Percentiles rank a stretch among this genome's conserved stretches.
These are phyloP conservation scores for Komagataella phaffii DNA, from an alignment of 805 yeast genomes.

Conservation along the genomic window DNA sequence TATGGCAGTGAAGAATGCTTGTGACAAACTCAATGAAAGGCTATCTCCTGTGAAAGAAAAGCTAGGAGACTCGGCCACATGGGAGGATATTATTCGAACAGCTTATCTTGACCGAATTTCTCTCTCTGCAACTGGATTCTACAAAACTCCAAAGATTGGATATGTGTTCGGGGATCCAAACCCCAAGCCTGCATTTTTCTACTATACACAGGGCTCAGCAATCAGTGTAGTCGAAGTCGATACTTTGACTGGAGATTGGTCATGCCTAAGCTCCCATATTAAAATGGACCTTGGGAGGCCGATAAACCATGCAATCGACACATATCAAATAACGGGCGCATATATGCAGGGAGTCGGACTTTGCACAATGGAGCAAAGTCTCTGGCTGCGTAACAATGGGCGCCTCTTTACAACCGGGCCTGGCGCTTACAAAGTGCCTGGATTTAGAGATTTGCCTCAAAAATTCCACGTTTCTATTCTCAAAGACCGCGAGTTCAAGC, in stretches of 20 bases:
- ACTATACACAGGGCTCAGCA: slow-evolving; percentile 33
- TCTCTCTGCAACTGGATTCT: slow-evolving; percentile 33
- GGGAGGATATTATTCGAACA: slow-evolving; percentile 24
- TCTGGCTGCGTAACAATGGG: slow-evolving; percentile 28
- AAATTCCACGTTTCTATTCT: slow-evolving; percentile 26
- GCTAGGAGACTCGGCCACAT: slow-evolving; percentile 21
- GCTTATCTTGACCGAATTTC: slow-evolving; percentile 32
- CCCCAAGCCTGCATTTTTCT: slow-evolving; percentile 31
- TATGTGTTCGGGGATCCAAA: slow-evolving; percentile 24
- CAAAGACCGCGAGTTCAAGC: slow-evolving; percentile 25
- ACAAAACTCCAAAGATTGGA: slow-evolving; percentile 36
- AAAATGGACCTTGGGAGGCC: slow-evolving; percentile 37
- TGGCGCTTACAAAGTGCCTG: slow-evolving; percentile 36
- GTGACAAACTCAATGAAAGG: slow-evolving; percentile 28
- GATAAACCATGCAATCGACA: slow-evolving; percentile 32
- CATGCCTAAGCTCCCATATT: slow-evolving; percentile 24
- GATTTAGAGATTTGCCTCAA: slow-evolving; percentile 33
- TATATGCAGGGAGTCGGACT: slow-evolving; percentile 36
- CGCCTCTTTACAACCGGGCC: slow-evolving; percentile 31
- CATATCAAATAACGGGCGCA: slow-evolving; percentile 39
- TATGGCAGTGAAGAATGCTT: slow-evolving; percentile 33
- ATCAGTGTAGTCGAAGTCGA: slow-evolving; percentile 29
- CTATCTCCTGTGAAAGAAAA: slow-evolving; percentile 23
- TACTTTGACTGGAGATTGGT: slow-evolving; percentile 34
- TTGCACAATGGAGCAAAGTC: slow-evolving; percentile 32